These are phyloP conservation scores for Codiaeum variegatum DNA, from an alignment of 441 rosid genomes.

Conservation along the genomic window DNA sequence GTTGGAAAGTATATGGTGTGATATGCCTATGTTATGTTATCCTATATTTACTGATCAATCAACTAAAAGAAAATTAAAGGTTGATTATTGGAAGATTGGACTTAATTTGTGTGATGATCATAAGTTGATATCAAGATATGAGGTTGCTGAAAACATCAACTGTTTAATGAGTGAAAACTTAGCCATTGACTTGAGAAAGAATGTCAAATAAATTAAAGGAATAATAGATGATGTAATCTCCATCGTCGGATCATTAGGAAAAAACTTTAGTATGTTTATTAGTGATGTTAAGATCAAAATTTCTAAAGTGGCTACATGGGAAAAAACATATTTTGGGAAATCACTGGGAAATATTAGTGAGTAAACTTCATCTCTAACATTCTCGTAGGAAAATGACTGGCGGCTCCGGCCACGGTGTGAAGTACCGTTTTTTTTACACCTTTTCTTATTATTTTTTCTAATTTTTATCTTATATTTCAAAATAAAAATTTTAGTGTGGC, in stretches of 20 bases:
- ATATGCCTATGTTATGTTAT: neutral
- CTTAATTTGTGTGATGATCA: slow-evolving; percentile 39
- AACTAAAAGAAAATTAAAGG: neutral
- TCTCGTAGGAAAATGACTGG: no score
- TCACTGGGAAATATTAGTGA: no score
- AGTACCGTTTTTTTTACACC: no score
- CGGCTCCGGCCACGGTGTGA: no score
- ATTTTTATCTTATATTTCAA: no score
- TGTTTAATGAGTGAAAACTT: slow-evolving; percentile 42
- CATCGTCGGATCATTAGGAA: slow-evolving; percentile 43
- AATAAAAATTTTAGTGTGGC: no score
- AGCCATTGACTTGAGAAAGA: slow-evolving; percentile 29
- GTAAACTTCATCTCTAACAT: no score
- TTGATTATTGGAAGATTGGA: slow-evolving; percentile 27
- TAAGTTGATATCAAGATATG: slow-evolving; percentile 32
- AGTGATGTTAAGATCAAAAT: slow-evolving; percentile 28
- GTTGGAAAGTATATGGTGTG: neutral
- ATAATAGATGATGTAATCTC: slow-evolving; percentile 34
- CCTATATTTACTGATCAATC: neutral
- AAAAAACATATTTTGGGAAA: no score
- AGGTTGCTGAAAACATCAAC: slow-evolving; percentile 36
- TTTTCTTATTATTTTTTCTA: no score
- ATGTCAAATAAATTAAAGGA: slow-evolving; percentile 37
- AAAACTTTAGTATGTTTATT: slow-evolving; percentile 39
- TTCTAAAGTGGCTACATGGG: neutral